These are phyloP conservation scores for Salix udensis DNA, from an alignment of 345 rosid genomes.

Conservation along the genomic window DNA sequence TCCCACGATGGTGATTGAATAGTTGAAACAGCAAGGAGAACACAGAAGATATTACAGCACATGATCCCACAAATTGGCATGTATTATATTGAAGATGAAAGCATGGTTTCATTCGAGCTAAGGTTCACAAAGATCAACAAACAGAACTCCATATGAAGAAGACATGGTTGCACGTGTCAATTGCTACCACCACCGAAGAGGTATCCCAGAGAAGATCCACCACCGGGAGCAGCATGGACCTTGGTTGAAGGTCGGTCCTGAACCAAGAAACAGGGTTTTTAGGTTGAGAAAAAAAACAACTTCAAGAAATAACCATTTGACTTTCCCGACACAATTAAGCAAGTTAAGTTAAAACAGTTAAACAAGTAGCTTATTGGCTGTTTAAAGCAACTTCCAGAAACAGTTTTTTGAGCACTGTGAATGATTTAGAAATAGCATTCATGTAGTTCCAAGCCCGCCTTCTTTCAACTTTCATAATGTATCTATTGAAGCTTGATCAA, in stretches of 20 bases:
- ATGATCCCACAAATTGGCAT: not conserved
- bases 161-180: constrained; percentile 9
- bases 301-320: not conserved
- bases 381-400: not conserved
- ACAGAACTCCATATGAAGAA: constrained; percentile 14
- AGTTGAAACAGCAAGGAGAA: constrained; percentile 12
- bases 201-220: constrained; percentile 30
- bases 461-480: not conserved
- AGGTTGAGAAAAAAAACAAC: not conserved
- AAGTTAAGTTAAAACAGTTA: not conserved
- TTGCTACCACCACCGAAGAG: constrained; percentile 24
- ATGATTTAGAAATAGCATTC: too few relatives aligned
- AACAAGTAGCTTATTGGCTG: not conserved
- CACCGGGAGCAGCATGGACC: constrained; percentile 35
- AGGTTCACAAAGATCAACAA: constrained; percentile 30
- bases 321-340: not conserved
- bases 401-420: not conserved
- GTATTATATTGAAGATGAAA: constrained; percentile 10
- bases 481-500: not conserved
- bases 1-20: constrained; percentile 10
- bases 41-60: constrained; percentile 33
- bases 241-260: constrained; percentile 35
- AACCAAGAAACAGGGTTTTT: not conserved
- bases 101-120: constrained; percentile 15
- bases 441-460: not conserved